Conservation (phyloP, 768 basidiomycete species). For the Lactarius pseudohatsudake region DNA sequence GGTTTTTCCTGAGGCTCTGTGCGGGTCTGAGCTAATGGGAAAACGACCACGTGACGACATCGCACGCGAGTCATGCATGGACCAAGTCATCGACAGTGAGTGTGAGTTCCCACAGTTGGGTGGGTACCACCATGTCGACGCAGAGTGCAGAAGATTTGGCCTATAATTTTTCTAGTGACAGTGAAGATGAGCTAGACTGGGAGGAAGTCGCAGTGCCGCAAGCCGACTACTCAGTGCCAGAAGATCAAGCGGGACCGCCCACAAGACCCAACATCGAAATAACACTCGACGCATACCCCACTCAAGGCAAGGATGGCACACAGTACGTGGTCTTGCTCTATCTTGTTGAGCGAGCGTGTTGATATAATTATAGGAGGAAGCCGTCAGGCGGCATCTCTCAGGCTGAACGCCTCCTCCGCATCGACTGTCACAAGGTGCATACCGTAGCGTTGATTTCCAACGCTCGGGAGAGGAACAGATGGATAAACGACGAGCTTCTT, state of each 20-base stretch:
- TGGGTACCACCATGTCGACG: slow-evolving; percentile 17
- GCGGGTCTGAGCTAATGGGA: not conserved
- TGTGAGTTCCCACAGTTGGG: slow-evolving; percentile 4
- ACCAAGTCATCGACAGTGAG: too few species aligned
- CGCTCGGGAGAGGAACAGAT: slow-evolving; percentile 72
- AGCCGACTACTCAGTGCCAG: not conserved
- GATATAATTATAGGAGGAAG: slow-evolving; percentile 40
- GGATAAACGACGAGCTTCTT: slow-evolving; percentile 78
- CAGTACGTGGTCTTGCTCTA: slow-evolving; percentile 45
- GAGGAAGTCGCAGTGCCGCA: slow-evolving; percentile 28
- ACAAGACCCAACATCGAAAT: slow-evolving; percentile 62
- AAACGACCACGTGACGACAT: not conserved
- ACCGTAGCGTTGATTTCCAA: slow-evolving; percentile 78
- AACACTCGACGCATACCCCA: slow-evolving; percentile 53
- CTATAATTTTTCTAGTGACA: slow-evolving; percentile 4
- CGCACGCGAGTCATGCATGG: not conserved
- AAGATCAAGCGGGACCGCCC: slow-evolving; percentile 31
- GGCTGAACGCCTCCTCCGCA: slow-evolving; percentile 69
- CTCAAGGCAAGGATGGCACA: slow-evolving; percentile 38
- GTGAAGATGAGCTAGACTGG: slow-evolving; percentile 30
- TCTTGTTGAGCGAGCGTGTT: slow-evolving; percentile 1
- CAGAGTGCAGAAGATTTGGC: not conserved
- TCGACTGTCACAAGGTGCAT: slow-evolving; percentile 88
- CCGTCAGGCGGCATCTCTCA: slow-evolving; percentile 42
- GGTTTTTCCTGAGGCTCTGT: too few species aligned